phyloP scores from a whole-genome alignment of 768 basidiomycete species.

The Boletus vermiculosoides region DNA sequence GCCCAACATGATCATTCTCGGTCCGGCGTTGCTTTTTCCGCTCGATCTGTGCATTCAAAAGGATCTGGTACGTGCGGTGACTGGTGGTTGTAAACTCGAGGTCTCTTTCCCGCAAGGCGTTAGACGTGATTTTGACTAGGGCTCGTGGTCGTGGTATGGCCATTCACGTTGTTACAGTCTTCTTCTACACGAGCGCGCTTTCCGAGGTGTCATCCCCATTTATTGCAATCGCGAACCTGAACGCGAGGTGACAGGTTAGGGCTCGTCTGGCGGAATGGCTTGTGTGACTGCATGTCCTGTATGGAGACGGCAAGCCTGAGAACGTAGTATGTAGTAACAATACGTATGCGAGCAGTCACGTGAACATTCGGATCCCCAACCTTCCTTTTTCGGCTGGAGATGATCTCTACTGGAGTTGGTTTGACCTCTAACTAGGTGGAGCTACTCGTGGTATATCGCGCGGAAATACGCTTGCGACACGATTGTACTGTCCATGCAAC shows the following conservation, averaged over 20 bases:
- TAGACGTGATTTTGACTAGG: neutral
- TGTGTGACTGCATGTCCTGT: neutral
- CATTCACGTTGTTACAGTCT: no score
- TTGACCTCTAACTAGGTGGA: no score
- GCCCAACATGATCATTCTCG: neutral
- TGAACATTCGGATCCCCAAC: neutral
- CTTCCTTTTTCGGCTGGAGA: neutral
- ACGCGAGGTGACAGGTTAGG: neutral
- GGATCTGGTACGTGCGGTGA: no score
- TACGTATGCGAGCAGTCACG: neutral
- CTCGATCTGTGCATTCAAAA: neutral
- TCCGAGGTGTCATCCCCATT: neutral
- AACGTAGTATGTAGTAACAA: no score
- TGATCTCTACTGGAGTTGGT: neutral
- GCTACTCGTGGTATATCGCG: neutral
- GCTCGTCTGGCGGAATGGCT: neutral
- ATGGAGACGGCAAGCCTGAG: no score
- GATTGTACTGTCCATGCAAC: neutral
- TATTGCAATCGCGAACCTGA: neutral
- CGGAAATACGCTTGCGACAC: neutral
- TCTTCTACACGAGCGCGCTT: neutral
- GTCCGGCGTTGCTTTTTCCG: neutral
- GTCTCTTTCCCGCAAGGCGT: neutral
- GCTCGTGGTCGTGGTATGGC: neutral
- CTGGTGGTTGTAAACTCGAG: neutral